Base-by-base conservation (phyloP, 2,329 filamentous ascomycete genomes). In the Aspergillus texensis region DNA sequence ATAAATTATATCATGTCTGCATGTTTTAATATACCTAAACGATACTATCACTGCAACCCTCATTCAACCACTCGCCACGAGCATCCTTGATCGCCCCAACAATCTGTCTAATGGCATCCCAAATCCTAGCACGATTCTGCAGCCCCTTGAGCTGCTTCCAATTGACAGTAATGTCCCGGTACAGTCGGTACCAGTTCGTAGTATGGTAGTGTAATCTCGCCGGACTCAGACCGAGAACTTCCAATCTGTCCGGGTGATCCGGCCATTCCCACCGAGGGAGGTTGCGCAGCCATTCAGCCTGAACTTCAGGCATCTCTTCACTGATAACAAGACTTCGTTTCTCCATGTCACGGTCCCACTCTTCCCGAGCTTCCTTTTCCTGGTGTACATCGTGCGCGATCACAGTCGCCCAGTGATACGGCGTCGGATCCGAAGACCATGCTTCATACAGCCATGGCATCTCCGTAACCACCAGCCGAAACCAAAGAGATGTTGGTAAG, bases 371-470 rank as follows among this genome's bases (percentile, higher is more conserved):
- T 21, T 21, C 8, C 28, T n/a, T 52, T 32, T 52, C 48, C 19
- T 34, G 9, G 10, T 32, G 28, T 12, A 21, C 19, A 10, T 52
- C 48, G 16, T 8, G 16, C 6, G 48, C 28, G 10, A 32, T 32
- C 6, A 52, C 48, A 6, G 28, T 52, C 3, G 48, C 46, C 46
- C 46, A 50, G 26, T 30, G 14, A 10, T 50, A 50, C 2, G 46
- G 46, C 24, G 12, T 10, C 16, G 46, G 46, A 28, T 50, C 46
- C 24, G 48, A 52, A 0, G 48, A 52, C 48, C 48, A 52, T 9
- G 48, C 48, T 32, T 52, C 48, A 52, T 52, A 52, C 14, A 52
- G 19, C 48, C 48, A 52, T 4, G 48, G 28, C 28, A 52, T n/a
- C n/a, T 52, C 48, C 19, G 19, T 32, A 10, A 52, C 1, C 8